Evolutionary conservation across 257 asterid species (phyloP).

Genomic region (Solanum neorickii): DNA sequence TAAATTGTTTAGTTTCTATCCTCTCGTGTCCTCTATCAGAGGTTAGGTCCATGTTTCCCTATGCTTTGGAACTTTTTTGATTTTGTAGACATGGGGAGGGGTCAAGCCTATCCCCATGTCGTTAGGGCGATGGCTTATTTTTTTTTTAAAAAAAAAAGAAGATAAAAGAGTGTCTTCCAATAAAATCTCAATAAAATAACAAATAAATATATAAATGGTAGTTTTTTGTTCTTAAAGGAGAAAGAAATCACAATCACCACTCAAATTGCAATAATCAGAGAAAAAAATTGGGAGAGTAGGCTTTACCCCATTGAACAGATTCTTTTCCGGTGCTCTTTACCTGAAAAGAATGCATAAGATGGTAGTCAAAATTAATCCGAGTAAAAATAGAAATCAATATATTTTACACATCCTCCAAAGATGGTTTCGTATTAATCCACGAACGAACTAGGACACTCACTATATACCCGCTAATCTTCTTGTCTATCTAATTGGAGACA

Average conservation of each 20-base stretch:
- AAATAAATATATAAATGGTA: too few species aligned
- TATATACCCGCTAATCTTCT: not conserved
- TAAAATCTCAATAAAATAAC: too few species aligned
- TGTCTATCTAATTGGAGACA: not conserved
- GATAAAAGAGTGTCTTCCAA: not conserved
- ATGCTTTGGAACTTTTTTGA: not conserved
- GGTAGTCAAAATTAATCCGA: not conserved
- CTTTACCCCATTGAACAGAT: conserved; percentile 89
- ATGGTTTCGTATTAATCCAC: not conserved
- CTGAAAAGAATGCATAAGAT: conserved; percentile 12
- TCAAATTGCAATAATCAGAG: not conserved
- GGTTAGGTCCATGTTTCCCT: not conserved
- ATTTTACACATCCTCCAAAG: not conserved
- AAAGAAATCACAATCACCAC: not conserved
- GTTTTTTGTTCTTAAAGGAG: not conserved
- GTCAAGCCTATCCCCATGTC: not conserved
- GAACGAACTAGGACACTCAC: not conserved
- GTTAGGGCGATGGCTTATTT: not conserved
- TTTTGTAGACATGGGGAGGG: not conserved
- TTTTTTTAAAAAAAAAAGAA: too few species aligned
- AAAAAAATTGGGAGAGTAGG: too few species aligned
- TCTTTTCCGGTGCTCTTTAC: conserved; percentile 85
- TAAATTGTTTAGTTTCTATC: not conserved
- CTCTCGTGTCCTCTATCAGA: not conserved
- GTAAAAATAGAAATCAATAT: not conserved